phyloP scores from a whole-genome alignment of 306 rosid genomes.

The Carpinus viminea region DNA sequence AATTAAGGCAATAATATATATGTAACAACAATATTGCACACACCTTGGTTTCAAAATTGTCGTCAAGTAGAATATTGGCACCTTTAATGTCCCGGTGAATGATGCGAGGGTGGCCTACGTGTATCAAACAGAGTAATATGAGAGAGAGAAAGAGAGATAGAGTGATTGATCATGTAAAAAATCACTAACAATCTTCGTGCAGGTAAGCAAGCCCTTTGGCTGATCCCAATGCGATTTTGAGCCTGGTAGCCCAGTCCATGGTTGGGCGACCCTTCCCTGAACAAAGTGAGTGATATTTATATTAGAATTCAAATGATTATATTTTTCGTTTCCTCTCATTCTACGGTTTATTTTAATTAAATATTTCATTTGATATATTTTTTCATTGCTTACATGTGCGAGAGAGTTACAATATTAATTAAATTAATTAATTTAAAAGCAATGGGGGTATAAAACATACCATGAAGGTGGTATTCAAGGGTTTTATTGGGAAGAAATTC shows the following conservation, averaged over 20 bases:
- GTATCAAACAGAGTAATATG: background rate
- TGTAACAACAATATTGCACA: background rate
- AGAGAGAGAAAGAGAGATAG: background rate
- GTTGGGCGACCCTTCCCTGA: conserved; percentile 50
- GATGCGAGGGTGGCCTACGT: conserved; percentile 86
- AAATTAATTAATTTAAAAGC: too few relatives aligned
- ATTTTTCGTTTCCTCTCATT: too few relatives aligned
- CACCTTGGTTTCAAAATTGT: conserved; percentile 84
- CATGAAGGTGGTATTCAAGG: conserved; percentile 78
- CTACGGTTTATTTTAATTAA: too few relatives aligned
- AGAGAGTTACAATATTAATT: too few relatives aligned
- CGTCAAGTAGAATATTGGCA: conserved; percentile 76
- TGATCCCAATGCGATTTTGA: conserved; percentile 70
- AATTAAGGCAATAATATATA: background rate
- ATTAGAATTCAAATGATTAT: too few relatives aligned
- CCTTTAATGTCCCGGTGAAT: conserved; percentile 89
- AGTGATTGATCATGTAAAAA: background rate
- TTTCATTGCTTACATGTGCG: too few relatives aligned
- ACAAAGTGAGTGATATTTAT: too few relatives aligned
- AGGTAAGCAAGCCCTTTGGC: conserved; percentile 94
- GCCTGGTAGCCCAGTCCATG: conserved; percentile 67
- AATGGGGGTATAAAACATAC: conserved; percentile 23
- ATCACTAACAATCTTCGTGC: conserved; percentile 85
- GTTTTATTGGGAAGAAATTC: conserved; percentile 85
- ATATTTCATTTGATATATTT: too few relatives aligned